Evolutionary conservation across 2,329 filamentous ascomycete genomes (phyloP), one percentile per base, ranked within the genome.

Genomic region (Paracamarosporium sp.): DNA sequence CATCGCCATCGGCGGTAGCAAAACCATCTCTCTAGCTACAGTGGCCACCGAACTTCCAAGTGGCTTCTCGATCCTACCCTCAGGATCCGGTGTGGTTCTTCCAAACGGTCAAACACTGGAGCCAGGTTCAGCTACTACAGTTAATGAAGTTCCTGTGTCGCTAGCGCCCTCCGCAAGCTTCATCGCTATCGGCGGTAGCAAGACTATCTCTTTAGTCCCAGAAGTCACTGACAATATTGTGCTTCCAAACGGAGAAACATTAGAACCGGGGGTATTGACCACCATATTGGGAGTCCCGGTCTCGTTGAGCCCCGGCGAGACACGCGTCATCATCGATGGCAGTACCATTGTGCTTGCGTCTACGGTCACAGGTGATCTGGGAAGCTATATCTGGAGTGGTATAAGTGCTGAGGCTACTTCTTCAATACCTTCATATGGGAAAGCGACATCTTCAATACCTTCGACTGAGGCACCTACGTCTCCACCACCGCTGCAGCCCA

Each of bases 301-400:
- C n/a, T 50, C 47, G 11, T 27, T 38, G 47, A 38, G 31, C 11
- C 35, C 47, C 4, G 31, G 7, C 5, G 30, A 17, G 31, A 50
- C 47, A 17, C 3, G 11, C 9, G 22, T 28, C 17, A 4, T 50
- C 24, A 38, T 50, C 15, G 35, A 38, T 27, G 20, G 33, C 22
- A 30, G 24, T 30, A 50, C 47, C 11, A n/a, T 36, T 5, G 33
- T 17, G 33, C 47, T 50, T 24, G 35, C 31, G 24, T 17, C 31
- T 38, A 30, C 25, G 11, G 13, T 22, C 3, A 28, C 7, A 4
- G 22, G 31, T n/a, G 47, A 20, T 11, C 7, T 28, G 9, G 47
- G 47, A 11, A 38, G 35, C 15, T 50, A 50, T 17, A 40, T 50
- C 31, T 50, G 47, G 47, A 50, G 47, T 13, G 47, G 47, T 7